Evolutionary conservation across 2,329 filamentous ascomycete species (phyloP).

Genomic region (Cytospora piceae): DNA sequence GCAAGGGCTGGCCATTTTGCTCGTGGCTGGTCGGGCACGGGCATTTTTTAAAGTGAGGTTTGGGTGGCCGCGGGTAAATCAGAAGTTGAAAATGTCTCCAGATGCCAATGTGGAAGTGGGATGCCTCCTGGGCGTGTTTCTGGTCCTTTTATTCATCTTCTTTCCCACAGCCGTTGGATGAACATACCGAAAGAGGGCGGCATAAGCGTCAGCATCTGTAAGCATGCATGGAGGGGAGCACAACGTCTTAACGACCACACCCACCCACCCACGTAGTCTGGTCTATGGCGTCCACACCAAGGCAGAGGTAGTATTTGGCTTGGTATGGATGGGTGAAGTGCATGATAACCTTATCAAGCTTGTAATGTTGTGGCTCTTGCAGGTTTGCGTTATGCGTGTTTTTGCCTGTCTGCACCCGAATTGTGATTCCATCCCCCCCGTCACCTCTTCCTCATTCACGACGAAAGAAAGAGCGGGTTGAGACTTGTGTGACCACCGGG

Average conservation of each 20-base stretch:
- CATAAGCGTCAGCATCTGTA: constrained; percentile 8
- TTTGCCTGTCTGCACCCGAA: background rate
- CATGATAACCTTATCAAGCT: background rate
- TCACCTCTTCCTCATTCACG: background rate
- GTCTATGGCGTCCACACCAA: constrained; percentile 2
- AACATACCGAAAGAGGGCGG: background rate
- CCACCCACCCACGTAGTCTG: background rate
- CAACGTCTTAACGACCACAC: background rate
- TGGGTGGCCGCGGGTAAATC: constrained; percentile 31
- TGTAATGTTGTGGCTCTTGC: background rate
- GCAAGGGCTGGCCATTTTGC: constrained; percentile 37
- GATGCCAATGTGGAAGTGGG: constrained; percentile 12
- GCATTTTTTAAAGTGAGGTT: constrained; percentile 34
- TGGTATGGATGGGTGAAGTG: background rate
- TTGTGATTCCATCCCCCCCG: background rate
- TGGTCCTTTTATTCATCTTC: background rate
- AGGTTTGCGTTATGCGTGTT: background rate
- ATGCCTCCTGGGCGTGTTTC: constrained; percentile 7
- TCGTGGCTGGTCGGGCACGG: constrained; percentile 36
- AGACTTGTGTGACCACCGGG: background rate
- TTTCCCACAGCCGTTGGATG: constrained; percentile 1
- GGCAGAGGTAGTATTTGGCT: background rate
- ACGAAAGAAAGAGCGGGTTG: background rate
- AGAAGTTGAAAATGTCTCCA: constrained; percentile 10
- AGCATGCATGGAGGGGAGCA: background rate